Conservation (phyloP, 2,329 filamentous ascomycete genomes). For the Cadophora luteo-olivacea region DNA sequence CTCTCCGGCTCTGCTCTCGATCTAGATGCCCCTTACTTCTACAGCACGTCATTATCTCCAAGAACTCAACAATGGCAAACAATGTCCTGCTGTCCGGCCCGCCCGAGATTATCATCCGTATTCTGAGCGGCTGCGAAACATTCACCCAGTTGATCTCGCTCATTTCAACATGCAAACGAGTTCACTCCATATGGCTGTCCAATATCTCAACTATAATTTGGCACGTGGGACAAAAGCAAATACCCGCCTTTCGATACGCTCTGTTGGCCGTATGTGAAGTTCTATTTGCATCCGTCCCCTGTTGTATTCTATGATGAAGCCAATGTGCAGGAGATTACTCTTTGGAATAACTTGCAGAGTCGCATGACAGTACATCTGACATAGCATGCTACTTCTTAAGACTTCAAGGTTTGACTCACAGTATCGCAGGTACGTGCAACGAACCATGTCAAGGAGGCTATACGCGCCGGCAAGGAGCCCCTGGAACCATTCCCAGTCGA, state of each 20-base stretch:
- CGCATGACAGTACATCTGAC: no score
- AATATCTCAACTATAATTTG: slow-evolving; percentile 11
- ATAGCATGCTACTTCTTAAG: no score
- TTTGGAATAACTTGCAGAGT: no score
- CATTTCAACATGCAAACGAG: slow-evolving; percentile 2
- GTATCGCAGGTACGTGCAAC: slow-evolving; percentile 5
- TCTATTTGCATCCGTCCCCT: neutral
- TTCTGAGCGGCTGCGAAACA: neutral
- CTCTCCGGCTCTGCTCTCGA: no score
- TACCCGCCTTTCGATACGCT: slow-evolving; percentile 9
- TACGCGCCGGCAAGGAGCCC: neutral
- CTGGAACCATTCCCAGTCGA: neutral
- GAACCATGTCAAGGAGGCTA: slow-evolving; percentile 1
- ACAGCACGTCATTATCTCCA: no score
- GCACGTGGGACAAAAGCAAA: neutral
- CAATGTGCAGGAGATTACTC: neutral
- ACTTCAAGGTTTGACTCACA: slow-evolving; percentile 4
- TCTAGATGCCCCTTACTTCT: no score
- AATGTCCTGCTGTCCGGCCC: slow-evolving; percentile 9
- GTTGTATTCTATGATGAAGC: neutral
- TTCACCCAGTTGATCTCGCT: slow-evolving; percentile 12
- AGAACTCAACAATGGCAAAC: neutral
- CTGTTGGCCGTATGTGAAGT: slow-evolving; percentile 7
- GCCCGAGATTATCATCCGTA: neutral
- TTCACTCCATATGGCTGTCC: slow-evolving; percentile 15